These are phyloP conservation scores for Dalbergia cochinchinensis DNA, from an alignment of 306 rosid species.

Conservation along the genomic window DNA sequence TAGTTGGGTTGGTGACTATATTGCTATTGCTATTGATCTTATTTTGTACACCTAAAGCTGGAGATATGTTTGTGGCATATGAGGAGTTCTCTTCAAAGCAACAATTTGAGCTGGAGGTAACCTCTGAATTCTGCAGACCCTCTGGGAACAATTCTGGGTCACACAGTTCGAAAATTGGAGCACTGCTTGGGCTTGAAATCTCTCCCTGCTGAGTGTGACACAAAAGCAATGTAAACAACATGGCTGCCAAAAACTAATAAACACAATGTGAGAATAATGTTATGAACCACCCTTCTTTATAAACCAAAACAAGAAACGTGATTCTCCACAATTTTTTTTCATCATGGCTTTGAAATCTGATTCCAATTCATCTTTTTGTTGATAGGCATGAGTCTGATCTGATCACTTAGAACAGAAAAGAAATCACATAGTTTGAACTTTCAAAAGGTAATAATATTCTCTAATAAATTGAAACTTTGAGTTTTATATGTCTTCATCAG, in stretches of 20 bases:
- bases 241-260: conserved; percentile 5
- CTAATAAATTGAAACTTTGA: conserved; percentile 41
- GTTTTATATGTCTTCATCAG: conserved; percentile 48
- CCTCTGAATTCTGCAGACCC: conserved; percentile 80
- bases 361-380: conserved; percentile 39
- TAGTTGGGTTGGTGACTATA: conserved; percentile 45
- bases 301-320: conserved; percentile 58
- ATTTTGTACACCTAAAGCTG: conserved; percentile 58
- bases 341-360: conserved; percentile 42
- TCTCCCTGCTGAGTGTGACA: conserved; percentile 76
- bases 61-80: conserved; percentile 57
- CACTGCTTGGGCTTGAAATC: conserved; percentile 80
- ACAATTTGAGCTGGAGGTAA: conserved; percentile 80
- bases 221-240: conserved; percentile 44
- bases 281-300: conserved; percentile 45
- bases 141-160: conserved; percentile 79
- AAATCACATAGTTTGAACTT: conserved; percentile 38
- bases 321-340: conserved; percentile 48
- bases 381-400: conserved; percentile 57
- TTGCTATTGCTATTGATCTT: conserved; percentile 57
- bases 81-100: conserved; percentile 85
- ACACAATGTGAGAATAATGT: conserved; percentile 20
- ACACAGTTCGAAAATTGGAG: conserved; percentile 70
- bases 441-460: conserved; percentile 45
- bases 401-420: conserved; percentile 52